Conservation (phyloP, 495 filamentous ascomycete genomes). For the Penicillium steckii region DNA sequence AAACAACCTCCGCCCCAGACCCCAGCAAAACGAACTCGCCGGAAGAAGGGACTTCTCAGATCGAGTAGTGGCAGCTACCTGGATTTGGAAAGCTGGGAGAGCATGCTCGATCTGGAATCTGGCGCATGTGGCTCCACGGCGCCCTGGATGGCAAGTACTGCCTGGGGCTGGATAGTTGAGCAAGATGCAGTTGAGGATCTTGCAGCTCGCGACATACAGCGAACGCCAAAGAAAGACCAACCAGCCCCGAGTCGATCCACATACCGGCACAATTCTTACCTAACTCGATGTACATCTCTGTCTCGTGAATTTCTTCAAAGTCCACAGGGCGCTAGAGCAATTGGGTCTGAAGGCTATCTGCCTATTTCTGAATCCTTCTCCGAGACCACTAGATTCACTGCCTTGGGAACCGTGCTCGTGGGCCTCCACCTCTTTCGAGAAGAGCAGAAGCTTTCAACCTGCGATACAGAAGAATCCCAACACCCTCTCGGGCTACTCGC, state of each 20-base stretch:
- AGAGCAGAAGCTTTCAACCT: constrained; percentile 80
- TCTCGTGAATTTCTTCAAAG: constrained; percentile 60
- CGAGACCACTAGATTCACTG: constrained; percentile 53
- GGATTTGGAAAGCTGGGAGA: constrained; percentile 59
- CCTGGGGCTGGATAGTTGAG: constrained; percentile 75
- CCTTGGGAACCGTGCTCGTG: constrained; percentile 67
- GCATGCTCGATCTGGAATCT: constrained; percentile 57
- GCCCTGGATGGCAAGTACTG: constrained; percentile 63
- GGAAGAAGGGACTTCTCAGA: constrained; percentile 53
- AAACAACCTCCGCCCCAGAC: constrained; percentile 30
- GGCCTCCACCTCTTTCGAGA: constrained; percentile 82
- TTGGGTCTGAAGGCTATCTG: constrained; percentile 56
- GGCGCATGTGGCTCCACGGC: constrained; percentile 55
- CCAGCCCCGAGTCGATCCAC: constrained; percentile 34
- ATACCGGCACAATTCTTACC: constrained; percentile 44
- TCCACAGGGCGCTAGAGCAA: constrained; percentile 45
- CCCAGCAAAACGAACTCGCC: constrained; percentile 39
- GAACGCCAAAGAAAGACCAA: constrained; percentile 22
- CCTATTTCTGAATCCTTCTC: constrained; percentile 57
- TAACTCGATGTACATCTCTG: constrained; percentile 43
- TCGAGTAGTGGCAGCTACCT: constrained; percentile 59
- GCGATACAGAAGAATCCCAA: constrained; percentile 53
- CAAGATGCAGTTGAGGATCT: constrained; percentile 47
- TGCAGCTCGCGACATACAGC: constrained; percentile 17
- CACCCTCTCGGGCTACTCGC: constrained; percentile 55